A percentile compares a stretch with the other conserved stretches of the same genome.
phyloP scores from a whole-genome alignment of 2,329 filamentous ascomycete species.

The Trichoderma sp. region DNA sequence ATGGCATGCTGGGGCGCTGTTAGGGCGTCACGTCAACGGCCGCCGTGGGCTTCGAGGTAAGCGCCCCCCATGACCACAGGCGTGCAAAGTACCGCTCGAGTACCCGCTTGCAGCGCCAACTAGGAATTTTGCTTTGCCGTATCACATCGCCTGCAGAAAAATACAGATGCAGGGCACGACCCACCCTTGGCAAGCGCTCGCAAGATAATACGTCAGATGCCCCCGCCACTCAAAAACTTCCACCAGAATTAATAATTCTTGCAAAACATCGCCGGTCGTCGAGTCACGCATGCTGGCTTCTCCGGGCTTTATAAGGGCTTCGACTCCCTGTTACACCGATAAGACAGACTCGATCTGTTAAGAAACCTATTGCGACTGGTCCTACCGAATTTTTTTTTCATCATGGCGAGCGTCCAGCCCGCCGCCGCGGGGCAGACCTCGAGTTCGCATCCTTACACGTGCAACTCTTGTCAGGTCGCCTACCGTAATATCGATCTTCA shows the following conservation, averaged over 20 bases:
- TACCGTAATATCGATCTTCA: slow-evolving; percentile 93
- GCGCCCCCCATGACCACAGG: neutral
- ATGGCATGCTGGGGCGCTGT: neutral
- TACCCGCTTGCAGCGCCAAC: neutral
- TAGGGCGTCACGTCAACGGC: slow-evolving; percentile 1
- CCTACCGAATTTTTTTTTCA: slow-evolving; percentile 14
- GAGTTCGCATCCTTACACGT: slow-evolving; percentile 83
- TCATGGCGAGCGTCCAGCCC: slow-evolving; percentile 46
- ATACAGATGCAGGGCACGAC: slow-evolving; percentile 19
- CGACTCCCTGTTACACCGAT: neutral
- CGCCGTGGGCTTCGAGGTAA: neutral
- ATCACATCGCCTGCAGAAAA: neutral
- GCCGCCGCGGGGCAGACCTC: slow-evolving; percentile 34
- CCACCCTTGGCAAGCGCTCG: slow-evolving; percentile 11
- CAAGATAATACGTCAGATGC: slow-evolving; percentile 23
- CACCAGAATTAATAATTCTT: slow-evolving; percentile 27
- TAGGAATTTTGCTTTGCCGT: neutral
- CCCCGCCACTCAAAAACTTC: slow-evolving; percentile 30
- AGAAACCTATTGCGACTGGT: neutral
- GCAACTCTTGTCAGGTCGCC: slow-evolving; percentile 96
- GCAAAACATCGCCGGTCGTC: slow-evolving; percentile 14
- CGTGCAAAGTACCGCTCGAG: neutral
- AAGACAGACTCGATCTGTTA: neutral
- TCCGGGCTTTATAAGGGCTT: neutral
- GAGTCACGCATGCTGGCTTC: neutral